These are phyloP conservation scores for Microcera coccophila DNA, from an alignment of 2,329 filamentous ascomycete genomes.

Conservation along the genomic window DNA sequence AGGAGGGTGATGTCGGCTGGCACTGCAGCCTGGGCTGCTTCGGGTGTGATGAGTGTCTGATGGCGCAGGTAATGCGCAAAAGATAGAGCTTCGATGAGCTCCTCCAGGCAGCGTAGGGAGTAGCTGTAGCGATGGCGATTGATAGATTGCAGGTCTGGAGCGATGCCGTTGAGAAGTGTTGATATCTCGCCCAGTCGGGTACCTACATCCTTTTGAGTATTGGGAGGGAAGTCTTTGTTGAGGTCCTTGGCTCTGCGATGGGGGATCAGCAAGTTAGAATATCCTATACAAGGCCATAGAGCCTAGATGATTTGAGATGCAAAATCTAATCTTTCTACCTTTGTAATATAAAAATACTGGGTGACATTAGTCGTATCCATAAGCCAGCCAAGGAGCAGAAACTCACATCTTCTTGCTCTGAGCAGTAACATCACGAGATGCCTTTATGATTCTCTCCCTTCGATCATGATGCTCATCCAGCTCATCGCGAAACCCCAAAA, in stretches of 20 bases:
- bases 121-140: slow-evolving; percentile 79
- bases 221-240: slow-evolving; percentile 59
- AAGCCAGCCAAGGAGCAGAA: no score
- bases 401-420: slow-evolving; percentile 93
- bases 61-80: slow-evolving; percentile 83
- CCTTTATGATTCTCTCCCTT: slow-evolving; percentile 84
- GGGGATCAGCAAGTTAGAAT: slow-evolving; percentile 15
- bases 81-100: slow-evolving; percentile 87
- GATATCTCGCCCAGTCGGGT: slow-evolving; percentile 68
- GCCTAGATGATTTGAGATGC: neutral
- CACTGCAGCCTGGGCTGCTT: slow-evolving; percentile 52
- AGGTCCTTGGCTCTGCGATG: slow-evolving; percentile 58
- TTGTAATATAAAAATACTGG: slow-evolving; percentile 39
- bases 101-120: slow-evolving; percentile 82
- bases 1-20: slow-evolving; percentile 60
- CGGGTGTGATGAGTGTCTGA: slow-evolving; percentile 68
- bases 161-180: slow-evolving; percentile 62
- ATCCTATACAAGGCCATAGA: neutral
- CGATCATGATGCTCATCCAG: slow-evolving; percentile 94
- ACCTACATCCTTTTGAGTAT: slow-evolving; percentile 67
- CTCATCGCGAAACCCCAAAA: slow-evolving; percentile 79
- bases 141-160: slow-evolving; percentile 69
- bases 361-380: no score
- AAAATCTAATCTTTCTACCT: slow-evolving; percentile 28
- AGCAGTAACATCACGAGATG: slow-evolving; percentile 86